A percentile compares a stretch with the other conserved stretches of the same genome.
phyloP scores from a whole-genome alignment of 768 basidiomycete species.

The Trametes cubensis region DNA sequence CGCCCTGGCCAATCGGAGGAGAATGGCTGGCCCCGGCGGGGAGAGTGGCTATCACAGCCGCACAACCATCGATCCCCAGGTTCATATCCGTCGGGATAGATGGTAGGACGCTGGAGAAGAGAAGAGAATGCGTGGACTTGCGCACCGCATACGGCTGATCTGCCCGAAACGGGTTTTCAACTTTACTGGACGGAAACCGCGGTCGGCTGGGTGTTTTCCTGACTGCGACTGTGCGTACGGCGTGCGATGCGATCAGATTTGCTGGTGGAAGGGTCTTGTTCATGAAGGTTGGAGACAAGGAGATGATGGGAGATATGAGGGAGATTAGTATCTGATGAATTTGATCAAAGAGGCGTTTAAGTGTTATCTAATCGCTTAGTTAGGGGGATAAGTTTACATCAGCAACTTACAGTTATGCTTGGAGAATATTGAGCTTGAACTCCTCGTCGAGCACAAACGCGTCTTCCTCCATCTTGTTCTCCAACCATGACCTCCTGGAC shows the following conservation, averaged over 20 bases:
- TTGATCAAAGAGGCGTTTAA: background rate
- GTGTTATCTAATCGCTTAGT: slow-evolving; percentile 11
- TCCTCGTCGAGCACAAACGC: slow-evolving; percentile 24
- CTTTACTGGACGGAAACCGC: slow-evolving; percentile 1
- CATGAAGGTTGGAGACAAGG: slow-evolving; percentile 1
- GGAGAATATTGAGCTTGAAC: slow-evolving; percentile 9
- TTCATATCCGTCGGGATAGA: slow-evolving; percentile 24
- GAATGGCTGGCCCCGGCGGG: slow-evolving; percentile 7
- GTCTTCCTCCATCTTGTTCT: slow-evolving; percentile 25
- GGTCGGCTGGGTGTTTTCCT: background rate
- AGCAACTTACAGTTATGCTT: slow-evolving; percentile 7
- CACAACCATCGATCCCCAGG: slow-evolving; percentile 22
- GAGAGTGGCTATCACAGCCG: slow-evolving; percentile 11
- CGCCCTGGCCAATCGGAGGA: slow-evolving; percentile 19
- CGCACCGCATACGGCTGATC: slow-evolving; percentile 7
- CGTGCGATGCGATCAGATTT: background rate
- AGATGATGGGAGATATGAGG: background rate
- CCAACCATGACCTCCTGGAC: slow-evolving; percentile 65
- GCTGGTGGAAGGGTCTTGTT: too few species aligned
- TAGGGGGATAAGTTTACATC: slow-evolving; percentile 16
- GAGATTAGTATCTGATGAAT: background rate
- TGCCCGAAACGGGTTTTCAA: background rate
- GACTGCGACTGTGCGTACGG: background rate
- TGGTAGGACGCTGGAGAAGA: slow-evolving; percentile 11
- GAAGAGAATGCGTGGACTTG: slow-evolving; percentile 11